phyloP scores from a whole-genome alignment of 345 rosid species.

The Brassica cretica region DNA sequence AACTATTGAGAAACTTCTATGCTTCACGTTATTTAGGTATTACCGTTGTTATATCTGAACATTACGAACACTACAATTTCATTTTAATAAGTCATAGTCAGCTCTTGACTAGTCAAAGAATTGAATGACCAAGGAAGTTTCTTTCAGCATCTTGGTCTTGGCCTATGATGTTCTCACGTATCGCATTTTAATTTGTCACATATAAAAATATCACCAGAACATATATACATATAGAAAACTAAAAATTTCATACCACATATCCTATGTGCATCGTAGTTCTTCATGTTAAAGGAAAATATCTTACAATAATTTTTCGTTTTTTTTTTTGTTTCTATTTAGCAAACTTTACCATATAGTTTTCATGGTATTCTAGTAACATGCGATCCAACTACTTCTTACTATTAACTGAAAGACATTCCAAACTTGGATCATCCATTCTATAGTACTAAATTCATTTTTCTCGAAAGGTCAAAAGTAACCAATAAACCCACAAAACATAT shows the following conservation, averaged over 20 bases:
- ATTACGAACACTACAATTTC: neutral
- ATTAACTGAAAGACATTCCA: too few species aligned
- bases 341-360: too few species aligned
- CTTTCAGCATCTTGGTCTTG: neutral
- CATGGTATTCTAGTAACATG: too few species aligned
- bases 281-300: neutral
- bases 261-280: neutral
- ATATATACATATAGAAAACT: neutral
- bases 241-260: neutral
- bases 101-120: slow-evolving; percentile 13
- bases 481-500: too few species aligned
- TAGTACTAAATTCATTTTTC: too few species aligned
- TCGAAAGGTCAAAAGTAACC: too few species aligned
- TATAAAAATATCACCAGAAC: neutral
- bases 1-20: neutral
- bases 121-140: slow-evolving; percentile 21
- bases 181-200: neutral
- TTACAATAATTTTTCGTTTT: neutral
- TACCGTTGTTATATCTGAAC: slow-evolving; percentile 7
- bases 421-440: too few species aligned
- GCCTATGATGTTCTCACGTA: neutral
- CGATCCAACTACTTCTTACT: too few species aligned
- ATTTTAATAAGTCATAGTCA: slow-evolving; percentile 22
- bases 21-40: slow-evolving; percentile 25
- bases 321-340: too few species aligned